Conservation (phyloP, 371 early-diverging fungal genomes). For the Capniomyces stellatus region DNA sequence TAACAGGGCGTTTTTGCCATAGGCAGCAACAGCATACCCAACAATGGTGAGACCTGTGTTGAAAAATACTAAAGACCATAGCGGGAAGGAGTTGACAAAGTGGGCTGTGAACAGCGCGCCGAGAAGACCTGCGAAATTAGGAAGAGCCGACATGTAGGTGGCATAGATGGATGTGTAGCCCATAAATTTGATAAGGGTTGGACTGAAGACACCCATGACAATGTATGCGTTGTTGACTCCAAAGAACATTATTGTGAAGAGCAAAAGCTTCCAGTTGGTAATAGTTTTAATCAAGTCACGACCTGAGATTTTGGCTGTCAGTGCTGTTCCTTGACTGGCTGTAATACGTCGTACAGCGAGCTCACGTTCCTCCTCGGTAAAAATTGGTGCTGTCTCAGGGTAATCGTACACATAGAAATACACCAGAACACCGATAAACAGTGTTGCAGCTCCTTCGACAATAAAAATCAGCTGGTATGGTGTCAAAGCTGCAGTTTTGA, state of each 20-base stretch:
- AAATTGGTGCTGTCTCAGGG: constrained; percentile 16
- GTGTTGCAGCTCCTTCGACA: constrained; percentile 27
- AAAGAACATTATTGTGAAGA: constrained; percentile 18
- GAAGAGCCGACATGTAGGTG: constrained; percentile 22
- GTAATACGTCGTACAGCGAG: constrained; percentile 10
- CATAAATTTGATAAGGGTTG: constrained; percentile 26
- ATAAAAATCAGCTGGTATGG: constrained; percentile 28
- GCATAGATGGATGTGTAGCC: constrained; percentile 25
- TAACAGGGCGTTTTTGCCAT: not conserved
- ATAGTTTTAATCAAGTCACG: constrained; percentile 11
- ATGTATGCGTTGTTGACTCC: constrained; percentile 9
- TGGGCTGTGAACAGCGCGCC: constrained; percentile 14
- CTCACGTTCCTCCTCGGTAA: constrained; percentile 14
- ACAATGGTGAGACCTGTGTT: constrained; percentile 10
- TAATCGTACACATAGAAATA: constrained; percentile 13
- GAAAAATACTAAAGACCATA: constrained; percentile 11
- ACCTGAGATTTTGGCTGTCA: constrained; percentile 5
- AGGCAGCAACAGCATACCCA: constrained; percentile 4
- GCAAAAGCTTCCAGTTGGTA: constrained; percentile 21
- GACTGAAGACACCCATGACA: constrained; percentile 21
- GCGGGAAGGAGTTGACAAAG: constrained; percentile 3
- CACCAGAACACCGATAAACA: constrained; percentile 19
- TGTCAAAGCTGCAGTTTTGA: constrained; percentile 11
- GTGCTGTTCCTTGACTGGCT: constrained; percentile 7
- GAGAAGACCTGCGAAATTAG: constrained; percentile 19